These are phyloP conservation scores for Phytophthora sojae DNA, from an alignment of 352 stramenopile species.

Conservation along the genomic window DNA sequence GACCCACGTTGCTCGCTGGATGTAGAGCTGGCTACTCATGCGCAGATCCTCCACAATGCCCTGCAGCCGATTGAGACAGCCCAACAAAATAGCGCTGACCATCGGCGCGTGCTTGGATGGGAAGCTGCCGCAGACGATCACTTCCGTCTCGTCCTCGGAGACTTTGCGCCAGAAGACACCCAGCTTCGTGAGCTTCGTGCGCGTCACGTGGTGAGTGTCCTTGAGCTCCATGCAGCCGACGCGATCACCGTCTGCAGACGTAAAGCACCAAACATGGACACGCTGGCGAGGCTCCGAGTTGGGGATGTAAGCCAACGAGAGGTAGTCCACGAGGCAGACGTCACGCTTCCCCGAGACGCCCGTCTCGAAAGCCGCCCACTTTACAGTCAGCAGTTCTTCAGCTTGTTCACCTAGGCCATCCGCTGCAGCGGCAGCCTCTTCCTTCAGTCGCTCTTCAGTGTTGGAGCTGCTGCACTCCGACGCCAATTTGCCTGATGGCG, in stretches of 20 bases:
- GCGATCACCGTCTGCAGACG: constrained; percentile 71
- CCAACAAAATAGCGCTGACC: constrained; percentile 60
- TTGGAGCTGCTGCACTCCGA: constrained; percentile 35
- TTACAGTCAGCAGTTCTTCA: constrained; percentile 73
- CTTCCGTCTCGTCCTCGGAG: constrained; percentile 76
- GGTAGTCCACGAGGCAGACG: constrained; percentile 78
- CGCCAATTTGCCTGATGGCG: constrained; percentile 22
- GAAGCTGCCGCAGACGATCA: constrained; percentile 83
- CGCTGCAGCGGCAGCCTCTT: constrained; percentile 30
- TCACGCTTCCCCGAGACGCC: constrained; percentile 65
- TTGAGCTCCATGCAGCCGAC: constrained; percentile 84
- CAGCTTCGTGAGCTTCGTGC: constrained; percentile 67
- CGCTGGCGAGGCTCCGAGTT: constrained; percentile 63
- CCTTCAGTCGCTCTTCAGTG: constrained; percentile 35
- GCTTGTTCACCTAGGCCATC: constrained; percentile 41
- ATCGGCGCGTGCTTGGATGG: constrained; percentile 72
- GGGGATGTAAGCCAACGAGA: constrained; percentile 68
- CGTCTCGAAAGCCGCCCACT: constrained; percentile 80
- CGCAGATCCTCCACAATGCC: constrained; percentile 78
- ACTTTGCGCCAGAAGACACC: constrained; percentile 78
- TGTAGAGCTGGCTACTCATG: constrained; percentile 78
- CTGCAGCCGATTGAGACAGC: constrained; percentile 62
- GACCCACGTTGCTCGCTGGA: constrained; percentile 78
- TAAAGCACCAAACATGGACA: constrained; percentile 82
- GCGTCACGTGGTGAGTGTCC: constrained; percentile 68